These are phyloP conservation scores for Corymbia citriodora DNA, from an alignment of 441 rosid genomes.

Conservation along the genomic window DNA sequence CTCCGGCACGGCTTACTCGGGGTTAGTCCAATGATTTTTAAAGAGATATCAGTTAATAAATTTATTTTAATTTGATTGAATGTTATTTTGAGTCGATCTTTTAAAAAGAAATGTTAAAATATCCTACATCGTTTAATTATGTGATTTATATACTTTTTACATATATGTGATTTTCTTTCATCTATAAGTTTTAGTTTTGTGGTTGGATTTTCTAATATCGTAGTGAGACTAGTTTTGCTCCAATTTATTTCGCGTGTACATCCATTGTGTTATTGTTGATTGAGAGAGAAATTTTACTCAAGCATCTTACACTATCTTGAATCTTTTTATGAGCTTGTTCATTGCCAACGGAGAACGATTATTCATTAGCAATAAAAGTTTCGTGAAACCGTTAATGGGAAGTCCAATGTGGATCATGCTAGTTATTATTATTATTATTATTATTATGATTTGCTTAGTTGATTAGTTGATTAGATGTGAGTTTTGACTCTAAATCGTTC, in stretches of 20 bases:
- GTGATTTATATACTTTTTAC: neutral
- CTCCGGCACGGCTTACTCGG: slow-evolving; percentile 22
- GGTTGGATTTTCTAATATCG: neutral
- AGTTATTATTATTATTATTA: neutral
- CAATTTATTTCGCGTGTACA: fast-evolving
- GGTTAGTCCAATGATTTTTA: slow-evolving; percentile 5
- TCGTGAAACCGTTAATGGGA: neutral
- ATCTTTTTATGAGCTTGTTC: neutral
- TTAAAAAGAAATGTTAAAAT: neutral
- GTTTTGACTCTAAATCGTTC: neutral
- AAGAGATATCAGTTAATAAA: neutral
- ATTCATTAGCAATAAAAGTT: neutral
- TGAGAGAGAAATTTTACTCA: neutral
- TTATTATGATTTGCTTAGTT: neutral
- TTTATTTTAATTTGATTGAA: neutral
- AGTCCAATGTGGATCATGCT: neutral
- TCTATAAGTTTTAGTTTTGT: neutral
- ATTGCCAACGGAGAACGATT: neutral
- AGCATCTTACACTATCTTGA: neutral
- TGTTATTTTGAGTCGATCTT: fast-evolving
- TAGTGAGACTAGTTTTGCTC: fast-evolving
- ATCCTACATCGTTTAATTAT: neutral
- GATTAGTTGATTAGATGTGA: neutral
- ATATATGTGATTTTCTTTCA: neutral
- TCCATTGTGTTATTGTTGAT: neutral